Evolutionary conservation across 345 rosid genomes (phyloP).

Genomic region (Kernera saxatilis): DNA sequence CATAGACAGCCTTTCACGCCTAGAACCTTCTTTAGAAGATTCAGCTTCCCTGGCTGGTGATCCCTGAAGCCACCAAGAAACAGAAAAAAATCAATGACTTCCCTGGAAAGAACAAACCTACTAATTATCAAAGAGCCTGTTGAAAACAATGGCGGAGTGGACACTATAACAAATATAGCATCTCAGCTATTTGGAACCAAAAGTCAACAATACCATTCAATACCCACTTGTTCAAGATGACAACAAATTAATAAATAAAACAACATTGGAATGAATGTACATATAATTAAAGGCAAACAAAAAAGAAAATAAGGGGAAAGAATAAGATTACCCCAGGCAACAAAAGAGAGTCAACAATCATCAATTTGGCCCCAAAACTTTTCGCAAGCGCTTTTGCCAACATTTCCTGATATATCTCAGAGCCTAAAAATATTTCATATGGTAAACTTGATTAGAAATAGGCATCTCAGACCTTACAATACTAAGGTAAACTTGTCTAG

Average conservation of each 20-base stretch:
- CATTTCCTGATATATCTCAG: constrained; percentile 96
- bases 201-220: constrained; percentile 1
- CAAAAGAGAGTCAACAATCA: constrained; percentile 76
- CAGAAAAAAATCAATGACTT: constrained; percentile 6
- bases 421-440: constrained; percentile 44
- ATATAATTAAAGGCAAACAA: neutral
- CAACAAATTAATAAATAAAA: neutral
- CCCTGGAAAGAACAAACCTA: neutral
- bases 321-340: constrained; percentile 84
- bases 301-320: neutral
- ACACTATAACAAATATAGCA: neutral
- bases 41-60: constrained; percentile 62
- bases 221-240: neutral
- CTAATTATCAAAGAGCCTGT: neutral
- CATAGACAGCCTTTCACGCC: constrained; percentile 60
- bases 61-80: constrained; percentile 48
- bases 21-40: constrained; percentile 57
- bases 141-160: neutral
- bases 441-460: neutral
- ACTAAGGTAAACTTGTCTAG: neutral
- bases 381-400: constrained; percentile 88
- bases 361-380: constrained; percentile 71
- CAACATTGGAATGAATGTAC: neutral
- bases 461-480: neutral
- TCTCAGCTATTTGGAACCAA: neutral